Percentiles rank a stretch among this genome's conserved stretches.
Conservation (phyloP, 768 basidiomycete genomes). For the Neoboletus subvelutipes region DNA sequence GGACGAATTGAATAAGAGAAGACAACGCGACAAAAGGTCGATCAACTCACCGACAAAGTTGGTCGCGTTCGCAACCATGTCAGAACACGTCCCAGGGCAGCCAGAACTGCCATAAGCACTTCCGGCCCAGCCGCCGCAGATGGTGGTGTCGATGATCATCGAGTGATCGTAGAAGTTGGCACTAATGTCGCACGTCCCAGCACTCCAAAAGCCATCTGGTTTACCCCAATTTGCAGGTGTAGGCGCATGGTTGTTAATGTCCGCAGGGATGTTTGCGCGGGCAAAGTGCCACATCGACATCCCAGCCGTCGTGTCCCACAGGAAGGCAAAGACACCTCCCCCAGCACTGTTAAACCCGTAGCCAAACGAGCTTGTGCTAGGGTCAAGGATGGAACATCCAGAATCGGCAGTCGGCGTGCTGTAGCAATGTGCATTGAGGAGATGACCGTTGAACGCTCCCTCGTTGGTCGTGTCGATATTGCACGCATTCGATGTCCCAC, state of each 20-base stretch:
- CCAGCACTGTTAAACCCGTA: slow-evolving; percentile 29
- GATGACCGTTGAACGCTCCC: slow-evolving; percentile 20
- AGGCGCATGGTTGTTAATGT: slow-evolving; percentile 44
- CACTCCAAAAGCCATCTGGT: slow-evolving; percentile 52
- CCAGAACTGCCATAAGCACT: slow-evolving; percentile 22
- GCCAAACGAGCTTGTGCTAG: slow-evolving; percentile 41
- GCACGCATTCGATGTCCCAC: slow-evolving; percentile 39
- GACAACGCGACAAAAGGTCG: not conserved
- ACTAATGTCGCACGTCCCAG: slow-evolving; percentile 46
- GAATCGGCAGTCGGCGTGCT: slow-evolving; percentile 40
- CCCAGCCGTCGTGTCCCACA: slow-evolving; percentile 46
- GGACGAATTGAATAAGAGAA: slow-evolving; percentile 1
- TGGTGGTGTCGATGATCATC: slow-evolving; percentile 40
- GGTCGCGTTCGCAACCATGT: slow-evolving; percentile 49
- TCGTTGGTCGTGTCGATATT: slow-evolving; percentile 17
- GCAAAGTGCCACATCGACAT: slow-evolving; percentile 59
- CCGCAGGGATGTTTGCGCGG: slow-evolving; percentile 47
- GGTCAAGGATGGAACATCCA: slow-evolving; percentile 50
- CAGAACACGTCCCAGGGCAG: slow-evolving; percentile 44
- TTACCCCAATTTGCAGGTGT: slow-evolving; percentile 49
- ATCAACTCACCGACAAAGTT: slow-evolving; percentile 50
- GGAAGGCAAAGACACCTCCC: slow-evolving; percentile 58
- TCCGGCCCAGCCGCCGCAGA: slow-evolving; percentile 34
- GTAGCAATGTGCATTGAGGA: slow-evolving; percentile 36
- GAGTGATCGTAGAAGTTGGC: slow-evolving; percentile 50